Conservation (phyloP, 441 rosid species). For the Brassica balearica region DNA sequence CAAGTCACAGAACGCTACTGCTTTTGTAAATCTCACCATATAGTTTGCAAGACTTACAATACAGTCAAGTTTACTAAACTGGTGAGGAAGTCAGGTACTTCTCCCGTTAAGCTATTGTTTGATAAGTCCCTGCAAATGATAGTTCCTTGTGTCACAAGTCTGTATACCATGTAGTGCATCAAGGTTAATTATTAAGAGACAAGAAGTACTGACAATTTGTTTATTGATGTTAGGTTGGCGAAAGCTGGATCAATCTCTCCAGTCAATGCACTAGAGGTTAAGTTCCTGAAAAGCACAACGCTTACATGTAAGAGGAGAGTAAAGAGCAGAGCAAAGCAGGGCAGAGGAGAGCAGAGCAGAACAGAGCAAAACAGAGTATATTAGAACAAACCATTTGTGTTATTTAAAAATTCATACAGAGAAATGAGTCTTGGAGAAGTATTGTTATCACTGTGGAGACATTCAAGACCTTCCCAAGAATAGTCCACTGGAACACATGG, state of each 20-base stretch:
- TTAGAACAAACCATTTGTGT: not conserved
- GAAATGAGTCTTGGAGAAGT: constrained; percentile 47
- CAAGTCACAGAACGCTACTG: not conserved
- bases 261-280: constrained; percentile 44
- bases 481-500: constrained; percentile 47
- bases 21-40: not conserved
- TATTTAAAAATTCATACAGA: constrained; percentile 36
- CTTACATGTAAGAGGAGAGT: not conserved
- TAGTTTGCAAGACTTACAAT: not conserved
- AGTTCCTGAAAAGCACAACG: constrained; percentile 37
- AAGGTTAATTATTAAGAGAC: not conserved
- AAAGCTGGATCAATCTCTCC: constrained; percentile 44
- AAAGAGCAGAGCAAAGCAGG: too few relatives aligned
- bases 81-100: constrained; percentile 50
- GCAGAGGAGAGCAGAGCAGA: too few relatives aligned
- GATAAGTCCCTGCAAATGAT: constrained; percentile 57
- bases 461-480: constrained; percentile 49
- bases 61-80: constrained; percentile 40
- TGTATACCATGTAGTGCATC: not conserved
- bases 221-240: constrained; percentile 39
- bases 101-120: constrained; percentile 53
- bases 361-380: not conserved
- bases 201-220: constrained; percentile 37
- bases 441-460: constrained; percentile 38
- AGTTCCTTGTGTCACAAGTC: not conserved